Conservation (phyloP, 345 rosid genomes). For the Bruguiera parviflora region DNA sequence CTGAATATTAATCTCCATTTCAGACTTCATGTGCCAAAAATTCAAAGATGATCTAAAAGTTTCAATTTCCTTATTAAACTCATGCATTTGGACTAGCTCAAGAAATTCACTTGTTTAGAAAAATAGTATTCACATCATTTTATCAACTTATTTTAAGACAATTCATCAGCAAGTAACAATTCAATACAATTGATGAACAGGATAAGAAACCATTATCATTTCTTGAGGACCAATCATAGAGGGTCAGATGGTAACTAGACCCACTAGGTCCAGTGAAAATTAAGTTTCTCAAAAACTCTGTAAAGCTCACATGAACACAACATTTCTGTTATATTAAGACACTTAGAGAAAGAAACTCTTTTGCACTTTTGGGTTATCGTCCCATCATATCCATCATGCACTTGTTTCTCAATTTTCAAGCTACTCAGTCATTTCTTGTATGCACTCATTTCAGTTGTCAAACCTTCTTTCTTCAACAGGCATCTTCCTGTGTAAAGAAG, state of each 20-base stretch:
- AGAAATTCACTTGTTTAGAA: neutral
- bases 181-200: neutral
- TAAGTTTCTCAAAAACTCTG: neutral
- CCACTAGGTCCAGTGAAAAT: no score
- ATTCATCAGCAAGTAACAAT: neutral
- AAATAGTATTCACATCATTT: neutral
- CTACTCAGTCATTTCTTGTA: neutral
- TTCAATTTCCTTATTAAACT: neutral
- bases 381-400: no score
- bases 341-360: no score
- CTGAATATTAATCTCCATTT: conserved; percentile 15
- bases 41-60: neutral
- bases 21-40: neutral
- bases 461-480: neutral
- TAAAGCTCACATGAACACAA: neutral
- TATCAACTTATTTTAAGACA: neutral
- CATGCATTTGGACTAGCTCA: neutral
- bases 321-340: neutral
- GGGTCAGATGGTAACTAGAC: no score
- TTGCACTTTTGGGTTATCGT: no score
- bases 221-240: neutral
- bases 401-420: neutral
- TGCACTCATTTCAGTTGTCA: neutral
- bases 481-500: neutral
- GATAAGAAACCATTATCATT: neutral